Evolutionary conservation across 257 asterid species (phyloP).

Genomic region (Plantago ovata): DNA sequence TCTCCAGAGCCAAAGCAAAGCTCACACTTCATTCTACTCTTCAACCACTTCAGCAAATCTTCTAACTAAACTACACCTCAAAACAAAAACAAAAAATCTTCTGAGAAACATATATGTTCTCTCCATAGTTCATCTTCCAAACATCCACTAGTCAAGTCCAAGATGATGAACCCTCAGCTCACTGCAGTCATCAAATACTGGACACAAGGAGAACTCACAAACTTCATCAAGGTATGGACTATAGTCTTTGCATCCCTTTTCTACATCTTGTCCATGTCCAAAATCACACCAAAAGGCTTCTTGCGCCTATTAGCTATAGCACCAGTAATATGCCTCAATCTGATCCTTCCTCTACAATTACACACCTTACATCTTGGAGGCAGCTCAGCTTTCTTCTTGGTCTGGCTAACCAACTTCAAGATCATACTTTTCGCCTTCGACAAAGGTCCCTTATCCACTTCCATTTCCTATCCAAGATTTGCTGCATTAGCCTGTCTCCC

Average conservation of each 20-base stretch:
- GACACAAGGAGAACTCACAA: conserved; percentile 34
- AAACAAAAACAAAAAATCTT: no score
- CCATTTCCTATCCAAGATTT: conserved; percentile 21
- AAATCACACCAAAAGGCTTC: conserved; percentile 22
- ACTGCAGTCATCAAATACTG: conserved; percentile 19
- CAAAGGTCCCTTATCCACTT: conserved; percentile 35
- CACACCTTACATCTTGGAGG: conserved; percentile 45
- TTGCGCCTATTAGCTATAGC: conserved; percentile 19
- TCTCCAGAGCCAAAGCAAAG: no score
- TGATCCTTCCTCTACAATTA: conserved; percentile 34
- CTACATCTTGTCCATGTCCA: conserved; percentile 28
- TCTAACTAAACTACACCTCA: no score
- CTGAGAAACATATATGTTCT: no score
- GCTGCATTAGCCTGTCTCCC: conserved; percentile 32
- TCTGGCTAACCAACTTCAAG: conserved; percentile 48
- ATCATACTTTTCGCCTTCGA: conserved; percentile 36
- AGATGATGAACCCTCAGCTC: no score
- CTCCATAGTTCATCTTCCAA: no score
- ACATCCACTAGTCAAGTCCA: no score
- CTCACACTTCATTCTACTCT: no score
- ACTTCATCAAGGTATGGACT: conserved; percentile 37
- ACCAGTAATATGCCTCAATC: conserved; percentile 32
- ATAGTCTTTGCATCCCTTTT: conserved; percentile 29
- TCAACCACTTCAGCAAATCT: no score
- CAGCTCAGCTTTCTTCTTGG: conserved; percentile 33